phyloP scores from a whole-genome alignment of 495 filamentous ascomycete genomes.

The Daldinia caldariorum region DNA sequence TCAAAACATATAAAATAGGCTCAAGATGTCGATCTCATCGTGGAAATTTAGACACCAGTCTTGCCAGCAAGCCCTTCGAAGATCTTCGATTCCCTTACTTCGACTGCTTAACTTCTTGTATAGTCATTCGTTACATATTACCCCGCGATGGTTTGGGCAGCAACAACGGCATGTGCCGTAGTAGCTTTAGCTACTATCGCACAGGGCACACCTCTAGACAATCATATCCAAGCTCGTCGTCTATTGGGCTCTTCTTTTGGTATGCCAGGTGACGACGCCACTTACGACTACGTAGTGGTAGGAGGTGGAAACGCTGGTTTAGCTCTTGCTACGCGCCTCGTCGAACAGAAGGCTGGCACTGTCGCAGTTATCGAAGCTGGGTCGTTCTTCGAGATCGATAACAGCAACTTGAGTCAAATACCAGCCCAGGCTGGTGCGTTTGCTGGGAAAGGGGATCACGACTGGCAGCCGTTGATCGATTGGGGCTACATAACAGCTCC shows the following conservation, averaged over 20 bases:
- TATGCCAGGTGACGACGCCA: constrained; percentile 22
- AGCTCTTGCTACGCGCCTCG: constrained; percentile 60
- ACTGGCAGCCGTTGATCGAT: constrained; percentile 54
- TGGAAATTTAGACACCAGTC: not conserved
- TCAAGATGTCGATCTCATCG: not conserved
- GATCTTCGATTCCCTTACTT: not conserved
- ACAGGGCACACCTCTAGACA: not conserved
- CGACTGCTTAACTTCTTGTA: not conserved
- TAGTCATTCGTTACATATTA: not conserved
- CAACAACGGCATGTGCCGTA: not conserved
- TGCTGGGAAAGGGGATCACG: constrained; percentile 14
- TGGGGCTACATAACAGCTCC: constrained; percentile 57
- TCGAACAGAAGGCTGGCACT: constrained; percentile 28
- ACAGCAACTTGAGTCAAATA: constrained; percentile 53
- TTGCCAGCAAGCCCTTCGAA: not conserved
- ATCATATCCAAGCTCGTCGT: constrained; percentile 5
- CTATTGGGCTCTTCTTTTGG: constrained; percentile 23
- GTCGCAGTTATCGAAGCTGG: constrained; percentile 67
- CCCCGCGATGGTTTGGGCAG: not conserved
- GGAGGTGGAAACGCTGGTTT: constrained; percentile 67
- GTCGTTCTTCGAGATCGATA: constrained; percentile 61
- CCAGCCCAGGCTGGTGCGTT: constrained; percentile 42
- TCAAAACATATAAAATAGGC: constrained; percentile 1
- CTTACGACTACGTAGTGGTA: constrained; percentile 80
- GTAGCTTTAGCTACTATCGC: constrained; percentile 1